These are phyloP conservation scores for Pleurotus djamor DNA, from an alignment of 768 basidiomycete genomes.

Conservation along the genomic window DNA sequence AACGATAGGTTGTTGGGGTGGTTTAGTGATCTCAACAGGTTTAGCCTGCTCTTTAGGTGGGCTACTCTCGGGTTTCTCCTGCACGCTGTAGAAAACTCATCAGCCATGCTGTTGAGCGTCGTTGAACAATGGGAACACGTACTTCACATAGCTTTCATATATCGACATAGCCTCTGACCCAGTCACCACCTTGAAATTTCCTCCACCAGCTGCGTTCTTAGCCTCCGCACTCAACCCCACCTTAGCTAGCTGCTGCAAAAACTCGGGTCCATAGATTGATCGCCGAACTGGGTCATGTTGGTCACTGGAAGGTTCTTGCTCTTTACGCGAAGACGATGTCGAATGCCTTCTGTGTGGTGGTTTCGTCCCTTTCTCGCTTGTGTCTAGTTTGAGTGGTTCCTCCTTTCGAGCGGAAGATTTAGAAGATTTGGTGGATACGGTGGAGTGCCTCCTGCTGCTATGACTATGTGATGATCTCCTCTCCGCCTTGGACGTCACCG, in stretches of 20 bases:
- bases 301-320: constrained; percentile 24
- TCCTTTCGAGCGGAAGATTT: neutral
- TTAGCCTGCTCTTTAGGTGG: constrained; percentile 16
- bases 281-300: constrained; percentile 37
- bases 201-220: constrained; percentile 14
- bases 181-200: constrained; percentile 37
- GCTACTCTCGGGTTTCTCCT: constrained; percentile 9
- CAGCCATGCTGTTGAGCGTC: neutral
- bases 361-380: constrained; percentile 15
- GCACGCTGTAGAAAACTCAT: neutral
- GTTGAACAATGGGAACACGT: constrained; percentile 12
- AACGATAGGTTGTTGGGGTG: constrained; percentile 31
- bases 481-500: neutral
- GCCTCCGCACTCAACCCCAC: constrained; percentile 22
- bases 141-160: constrained; percentile 41
- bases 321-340: constrained; percentile 19
- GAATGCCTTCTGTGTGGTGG: constrained; percentile 21
- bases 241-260: constrained; percentile 36
- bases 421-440: neutral
- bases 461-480: constrained; percentile 3
- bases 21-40: constrained; percentile 14
- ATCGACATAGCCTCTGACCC: constrained; percentile 38
- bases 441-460: constrained; percentile 3
- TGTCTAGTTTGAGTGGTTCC: constrained; percentile 1
- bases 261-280: constrained; percentile 42